phyloP scores from a whole-genome alignment of 75 land plant species.

The Gnetum montanum region DNA sequence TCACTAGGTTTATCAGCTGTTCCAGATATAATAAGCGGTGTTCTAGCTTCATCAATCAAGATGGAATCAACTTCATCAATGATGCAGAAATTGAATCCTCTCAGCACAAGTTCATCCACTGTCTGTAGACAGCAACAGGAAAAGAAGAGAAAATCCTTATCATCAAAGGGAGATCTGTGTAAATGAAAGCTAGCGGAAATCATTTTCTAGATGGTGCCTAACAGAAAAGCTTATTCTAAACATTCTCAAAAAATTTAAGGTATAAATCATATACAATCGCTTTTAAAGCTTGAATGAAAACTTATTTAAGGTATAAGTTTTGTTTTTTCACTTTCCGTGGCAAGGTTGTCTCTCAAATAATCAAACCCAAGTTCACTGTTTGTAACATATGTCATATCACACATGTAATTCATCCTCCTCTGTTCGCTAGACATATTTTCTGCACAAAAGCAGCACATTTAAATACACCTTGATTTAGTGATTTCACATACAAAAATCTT shows the following conservation, averaged over 20 bases:
- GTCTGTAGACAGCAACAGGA: conserved; percentile 36
- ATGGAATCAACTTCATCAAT: conserved; percentile 99
- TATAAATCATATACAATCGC: too few relatives aligned
- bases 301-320: too few relatives aligned
- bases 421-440: conserved; percentile 94
- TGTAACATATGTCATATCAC: conserved; percentile 96
- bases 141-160: too few relatives aligned
- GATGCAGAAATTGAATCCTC: conserved; percentile 85
- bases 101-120: conserved; percentile 85
- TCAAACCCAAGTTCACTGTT: conserved; percentile 99
- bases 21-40: conserved; percentile 98
- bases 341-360: conserved; percentile 93
- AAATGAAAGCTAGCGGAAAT: neutral
- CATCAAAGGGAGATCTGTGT: neutral
- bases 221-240: neutral
- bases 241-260: too few relatives aligned
- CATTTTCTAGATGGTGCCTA: neutral
- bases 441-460: conserved; percentile 38
- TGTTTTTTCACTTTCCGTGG: conserved; percentile 90
- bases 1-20: conserved; percentile 98
- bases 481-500: neutral
- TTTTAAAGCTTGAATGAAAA: too few relatives aligned
- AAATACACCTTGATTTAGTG: neutral
- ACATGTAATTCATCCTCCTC: conserved; percentile 76
- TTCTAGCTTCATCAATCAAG: conserved; percentile 98